These are phyloP conservation scores for Penicillium oxalicum DNA, from an alignment of 2,329 filamentous ascomycete species.

Conservation along the genomic window DNA sequence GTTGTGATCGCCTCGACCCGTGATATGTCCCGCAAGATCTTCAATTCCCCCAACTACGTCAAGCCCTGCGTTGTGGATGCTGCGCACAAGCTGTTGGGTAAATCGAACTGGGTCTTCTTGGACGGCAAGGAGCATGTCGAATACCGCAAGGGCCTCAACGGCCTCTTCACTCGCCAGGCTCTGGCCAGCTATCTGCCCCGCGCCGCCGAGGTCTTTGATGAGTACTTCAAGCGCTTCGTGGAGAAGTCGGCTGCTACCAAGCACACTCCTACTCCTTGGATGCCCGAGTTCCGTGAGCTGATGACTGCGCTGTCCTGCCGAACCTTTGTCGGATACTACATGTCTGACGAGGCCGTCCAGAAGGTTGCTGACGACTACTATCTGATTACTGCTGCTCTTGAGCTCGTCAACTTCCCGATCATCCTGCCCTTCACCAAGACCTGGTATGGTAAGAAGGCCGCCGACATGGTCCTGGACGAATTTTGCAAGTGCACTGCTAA, in stretches of 20 bases:
- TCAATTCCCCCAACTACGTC: conserved; percentile 86
- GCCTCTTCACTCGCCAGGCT: conserved; percentile 85
- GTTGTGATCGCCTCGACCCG: conserved; percentile 93
- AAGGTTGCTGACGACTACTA: conserved; percentile 97
- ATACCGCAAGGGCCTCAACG: conserved; percentile 93
- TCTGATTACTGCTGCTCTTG: conserved; percentile 87
- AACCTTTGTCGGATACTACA: conserved; percentile 96
- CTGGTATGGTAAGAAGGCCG: conserved; percentile 94
- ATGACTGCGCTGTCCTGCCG: conserved; percentile 93
- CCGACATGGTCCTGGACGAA: conserved; percentile 83
- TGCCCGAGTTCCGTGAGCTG: conserved; percentile 85
- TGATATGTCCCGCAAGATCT: conserved; percentile 92
- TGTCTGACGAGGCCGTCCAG: conserved; percentile 82
- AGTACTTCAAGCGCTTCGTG: conserved; percentile 76
- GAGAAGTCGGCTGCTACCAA: conserved; percentile 65
- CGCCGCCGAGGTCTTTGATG: conserved; percentile 85
- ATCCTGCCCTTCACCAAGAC: conserved; percentile 92
- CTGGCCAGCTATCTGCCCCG: conserved; percentile 83
- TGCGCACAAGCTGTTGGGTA: conserved; percentile 85
- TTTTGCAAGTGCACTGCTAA: conserved; percentile 90
- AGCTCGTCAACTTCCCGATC: conserved; percentile 97
- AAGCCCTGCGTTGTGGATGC: conserved; percentile 96
- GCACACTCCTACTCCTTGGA: conserved; percentile 76
- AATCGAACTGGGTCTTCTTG: conserved; percentile 94
- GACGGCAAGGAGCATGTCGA: conserved; percentile 93